A percentile compares a stretch with the other conserved stretches of the same genome.
These are phyloP conservation scores for Candolleomyces aberdarensis DNA, from an alignment of 768 basidiomycete species.

Conservation along the genomic window DNA sequence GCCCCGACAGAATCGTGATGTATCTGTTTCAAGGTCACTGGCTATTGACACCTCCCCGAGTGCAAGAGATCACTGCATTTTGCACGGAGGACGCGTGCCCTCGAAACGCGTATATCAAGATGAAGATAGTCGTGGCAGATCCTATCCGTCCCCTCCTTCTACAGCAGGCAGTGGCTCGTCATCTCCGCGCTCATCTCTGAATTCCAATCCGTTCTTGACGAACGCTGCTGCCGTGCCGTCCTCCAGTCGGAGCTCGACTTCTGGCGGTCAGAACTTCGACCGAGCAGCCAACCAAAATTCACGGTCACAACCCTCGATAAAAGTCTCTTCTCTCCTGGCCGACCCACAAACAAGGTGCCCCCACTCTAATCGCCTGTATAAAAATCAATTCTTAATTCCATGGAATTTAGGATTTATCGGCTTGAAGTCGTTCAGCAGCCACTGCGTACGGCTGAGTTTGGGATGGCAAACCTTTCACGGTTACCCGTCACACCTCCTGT, in stretches of 20 bases:
- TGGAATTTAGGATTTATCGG: constrained; percentile 57
- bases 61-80: not conserved
- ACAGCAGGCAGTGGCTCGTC: constrained; percentile 12
- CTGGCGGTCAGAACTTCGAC: constrained; percentile 9
- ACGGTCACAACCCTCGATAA: constrained; percentile 49
- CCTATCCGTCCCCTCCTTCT: constrained; percentile 6
- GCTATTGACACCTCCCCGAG: not conserved
- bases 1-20: not conserved
- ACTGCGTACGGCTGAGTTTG: constrained; percentile 77
- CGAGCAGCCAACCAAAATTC: constrained; percentile 25
- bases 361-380: not conserved
- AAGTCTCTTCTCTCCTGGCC: constrained; percentile 55
- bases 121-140: constrained; percentile 1
- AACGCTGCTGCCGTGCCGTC: not conserved
- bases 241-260: constrained; percentile 9
- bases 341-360: constrained; percentile 52
- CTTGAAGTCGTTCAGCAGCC: constrained; percentile 88
- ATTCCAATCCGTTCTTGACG: constrained; percentile 7
- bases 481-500: constrained; percentile 83
- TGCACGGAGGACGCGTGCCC: constrained; percentile 2
- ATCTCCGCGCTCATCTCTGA: constrained; percentile 7
- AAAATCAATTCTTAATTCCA: constrained; percentile 2
- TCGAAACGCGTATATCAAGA: constrained; percentile 7
- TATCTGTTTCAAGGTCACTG: constrained; percentile 1
- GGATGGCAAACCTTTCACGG: constrained; percentile 67